Evolutionary conservation across 106 monocot genomes (phyloP), one percentile per base, ranked within the genome.

Genomic region (Posidonia australis): DNA sequence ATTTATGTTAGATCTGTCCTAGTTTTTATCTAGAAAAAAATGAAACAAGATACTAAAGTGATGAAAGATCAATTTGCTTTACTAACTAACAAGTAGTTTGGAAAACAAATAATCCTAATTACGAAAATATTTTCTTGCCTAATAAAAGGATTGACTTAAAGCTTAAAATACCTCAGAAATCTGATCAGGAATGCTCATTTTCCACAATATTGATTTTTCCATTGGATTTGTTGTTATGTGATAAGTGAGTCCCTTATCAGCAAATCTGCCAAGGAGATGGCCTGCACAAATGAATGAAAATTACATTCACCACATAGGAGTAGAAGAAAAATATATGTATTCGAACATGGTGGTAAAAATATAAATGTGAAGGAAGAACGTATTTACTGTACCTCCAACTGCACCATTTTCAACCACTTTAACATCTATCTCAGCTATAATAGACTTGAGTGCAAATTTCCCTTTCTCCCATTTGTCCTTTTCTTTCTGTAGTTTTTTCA

Each of bases 391-490:
- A 94, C 94, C 94, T 72, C 94, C 90, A 65, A 90, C 27, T 55
- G 67, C 77, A 51, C 90, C 90, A 72, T 69, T 86, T 74, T 94
- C 86, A 63, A 86, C 55, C 54, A 94, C 74, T 64, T 75, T 94
- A 52, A 79, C 31, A 78, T 94, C 94, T 76, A 94, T 82, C 77
- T 84, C 86, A 63, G 86, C 86, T 25, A 89, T 63, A 64, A 94
- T 90, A 66, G 82, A 94, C 52, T 86, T 84, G 24, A 80, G 19
- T 17, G 94, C 94, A 58, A 78, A 72, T 54, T 94, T 94, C 53
- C 94, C 94, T 43, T 76, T 86, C 65, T 86, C 90, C 94, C 94
- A 94, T 68, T 82, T 90, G n/a, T 76, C 57, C 44, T 69, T 81
- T 75, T 90, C 90, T 67, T 90, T 90, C 44, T 74, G 77, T 65